Conservation (phyloP, 345 rosid genomes). For the Corymbia maculata region DNA sequence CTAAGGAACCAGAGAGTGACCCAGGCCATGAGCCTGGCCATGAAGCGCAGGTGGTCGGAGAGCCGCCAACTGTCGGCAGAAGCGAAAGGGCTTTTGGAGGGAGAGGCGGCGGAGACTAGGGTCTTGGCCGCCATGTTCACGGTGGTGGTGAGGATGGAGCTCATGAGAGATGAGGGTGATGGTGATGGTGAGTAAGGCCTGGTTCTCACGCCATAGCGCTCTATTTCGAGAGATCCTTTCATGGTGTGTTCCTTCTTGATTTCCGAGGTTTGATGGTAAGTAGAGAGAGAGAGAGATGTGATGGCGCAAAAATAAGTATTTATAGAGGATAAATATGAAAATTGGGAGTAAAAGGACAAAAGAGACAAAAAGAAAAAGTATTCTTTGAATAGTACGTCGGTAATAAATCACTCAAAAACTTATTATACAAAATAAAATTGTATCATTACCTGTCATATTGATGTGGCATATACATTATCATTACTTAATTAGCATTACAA, state of each 20-base stretch:
- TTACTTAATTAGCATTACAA: too few relatives aligned
- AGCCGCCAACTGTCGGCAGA: slow-evolving; percentile 39
- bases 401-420: background rate
- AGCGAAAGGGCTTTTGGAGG: slow-evolving; percentile 10
- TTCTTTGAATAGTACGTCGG: background rate
- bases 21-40: slow-evolving; percentile 65
- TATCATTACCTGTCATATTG: background rate
- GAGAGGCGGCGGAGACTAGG: slow-evolving; percentile 48
- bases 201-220: slow-evolving; percentile 6
- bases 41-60: slow-evolving; percentile 58
- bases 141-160: slow-evolving; percentile 55
- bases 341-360: background rate
- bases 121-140: slow-evolving; percentile 52
- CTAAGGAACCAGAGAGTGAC: slow-evolving; percentile 49
- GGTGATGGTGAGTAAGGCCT: background rate
- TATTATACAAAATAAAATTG: background rate
- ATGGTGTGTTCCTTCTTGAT: background rate
- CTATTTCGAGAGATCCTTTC: background rate
- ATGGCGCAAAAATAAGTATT: background rate
- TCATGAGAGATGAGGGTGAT: slow-evolving; percentile 26
- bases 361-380: background rate
- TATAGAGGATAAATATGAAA: background rate
- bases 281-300: background rate
- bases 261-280: background rate
- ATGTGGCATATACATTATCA: background rate